Conservation (phyloP, 2,329 filamentous ascomycete species). For the Plenodomus biglobosus region DNA sequence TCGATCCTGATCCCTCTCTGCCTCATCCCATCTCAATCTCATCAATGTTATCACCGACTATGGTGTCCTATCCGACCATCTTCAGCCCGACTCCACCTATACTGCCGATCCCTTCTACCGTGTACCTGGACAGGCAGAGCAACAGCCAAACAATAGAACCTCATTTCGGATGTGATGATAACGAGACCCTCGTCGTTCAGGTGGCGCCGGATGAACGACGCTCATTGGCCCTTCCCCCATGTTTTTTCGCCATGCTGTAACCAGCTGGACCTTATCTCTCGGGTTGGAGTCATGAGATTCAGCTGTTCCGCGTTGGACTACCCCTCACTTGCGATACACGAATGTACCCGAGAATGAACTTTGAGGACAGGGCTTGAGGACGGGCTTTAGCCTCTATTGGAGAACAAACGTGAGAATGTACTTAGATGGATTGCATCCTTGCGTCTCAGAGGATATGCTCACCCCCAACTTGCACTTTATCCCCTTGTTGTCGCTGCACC, state of each 20-base stretch:
- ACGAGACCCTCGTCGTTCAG: slow-evolving; percentile 9
- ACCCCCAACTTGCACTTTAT: not conserved
- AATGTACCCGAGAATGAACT: too few relatives aligned
- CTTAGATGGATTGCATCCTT: slow-evolving; percentile 1
- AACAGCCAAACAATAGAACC: not conserved
- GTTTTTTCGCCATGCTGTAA: slow-evolving; percentile 6
- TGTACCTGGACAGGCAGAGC: not conserved
- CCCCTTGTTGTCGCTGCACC: not conserved
- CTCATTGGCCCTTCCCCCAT: slow-evolving; percentile 16
- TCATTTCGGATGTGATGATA: slow-evolving; percentile 1
- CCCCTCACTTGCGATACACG: slow-evolving; percentile 11
- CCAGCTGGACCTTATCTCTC: too few relatives aligned
- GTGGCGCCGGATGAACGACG: not conserved
- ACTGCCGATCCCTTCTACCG: not conserved
- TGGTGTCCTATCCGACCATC: not conserved
- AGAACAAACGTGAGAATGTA: too few relatives aligned
- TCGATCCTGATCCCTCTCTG: not conserved
- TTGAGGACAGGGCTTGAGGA: too few relatives aligned
- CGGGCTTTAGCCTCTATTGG: too few relatives aligned
- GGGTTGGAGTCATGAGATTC: slow-evolving; percentile 8
- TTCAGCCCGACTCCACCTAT: not conserved
- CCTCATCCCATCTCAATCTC: not conserved
- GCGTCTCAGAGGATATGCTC: not conserved
- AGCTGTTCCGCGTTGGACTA: not conserved
- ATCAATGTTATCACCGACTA: not conserved